A percentile compares a stretch with the other conserved stretches of the same genome.
Evolutionary conservation across 768 basidiomycete species (phyloP).

Genomic region (Neoboletus brunneissimus): DNA sequence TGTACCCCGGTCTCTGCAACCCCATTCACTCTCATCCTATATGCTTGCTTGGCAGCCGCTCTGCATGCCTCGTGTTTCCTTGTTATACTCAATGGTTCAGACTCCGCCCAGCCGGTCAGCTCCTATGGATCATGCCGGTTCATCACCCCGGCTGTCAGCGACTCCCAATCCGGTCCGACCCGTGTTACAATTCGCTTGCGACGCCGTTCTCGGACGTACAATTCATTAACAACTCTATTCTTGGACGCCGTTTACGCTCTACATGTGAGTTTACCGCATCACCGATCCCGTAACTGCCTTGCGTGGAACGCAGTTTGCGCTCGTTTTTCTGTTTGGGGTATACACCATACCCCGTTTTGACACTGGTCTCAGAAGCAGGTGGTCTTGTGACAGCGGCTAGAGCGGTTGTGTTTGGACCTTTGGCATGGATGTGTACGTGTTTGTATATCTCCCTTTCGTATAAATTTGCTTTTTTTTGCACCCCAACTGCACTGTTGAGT

Average conservation of each 20-base stretch:
- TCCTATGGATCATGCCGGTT: neutral
- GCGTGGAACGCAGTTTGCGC: neutral
- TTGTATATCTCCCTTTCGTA: constrained; percentile 22
- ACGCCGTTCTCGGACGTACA: neutral
- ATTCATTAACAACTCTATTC: neutral
- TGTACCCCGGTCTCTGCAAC: neutral
- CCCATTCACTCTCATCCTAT: neutral
- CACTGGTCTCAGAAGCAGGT: neutral
- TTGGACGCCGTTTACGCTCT: neutral
- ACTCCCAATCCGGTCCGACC: constrained; percentile 3
- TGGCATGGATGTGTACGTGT: constrained; percentile 16
- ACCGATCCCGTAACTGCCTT: neutral
- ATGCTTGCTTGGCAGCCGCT: neutral
- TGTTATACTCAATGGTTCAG: neutral
- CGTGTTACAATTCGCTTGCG: neutral
- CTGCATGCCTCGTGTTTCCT: neutral
- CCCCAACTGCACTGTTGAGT: neutral
- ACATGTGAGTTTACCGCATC: constrained; percentile 11
- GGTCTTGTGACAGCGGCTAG: neutral
- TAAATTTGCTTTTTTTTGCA: constrained; percentile 22
- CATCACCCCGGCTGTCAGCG: neutral
- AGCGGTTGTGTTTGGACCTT: neutral
- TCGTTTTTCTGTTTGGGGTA: constrained; percentile 5
- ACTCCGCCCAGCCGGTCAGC: constrained; percentile 12
- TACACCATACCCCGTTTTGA: neutral